These are phyloP conservation scores for Yarrowia divulgata DNA, from an alignment of 805 yeast genomes.

Conservation along the genomic window DNA sequence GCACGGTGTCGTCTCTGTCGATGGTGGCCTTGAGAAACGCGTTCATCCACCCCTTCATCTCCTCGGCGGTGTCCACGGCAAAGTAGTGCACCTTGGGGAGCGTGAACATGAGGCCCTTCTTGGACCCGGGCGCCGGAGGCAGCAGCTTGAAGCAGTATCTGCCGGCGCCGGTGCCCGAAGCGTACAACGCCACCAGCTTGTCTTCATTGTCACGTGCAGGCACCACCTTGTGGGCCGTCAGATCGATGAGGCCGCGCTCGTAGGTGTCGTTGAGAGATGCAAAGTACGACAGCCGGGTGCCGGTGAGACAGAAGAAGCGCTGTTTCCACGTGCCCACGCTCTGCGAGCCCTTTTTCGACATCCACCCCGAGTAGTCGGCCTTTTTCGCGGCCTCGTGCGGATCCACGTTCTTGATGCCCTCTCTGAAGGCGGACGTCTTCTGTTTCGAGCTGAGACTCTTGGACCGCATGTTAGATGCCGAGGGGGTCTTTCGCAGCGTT, in stretches of 20 bases:
- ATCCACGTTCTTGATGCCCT: conserved; percentile 79
- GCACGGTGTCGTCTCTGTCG: conserved; percentile 90
- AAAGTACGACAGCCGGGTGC: conserved; percentile 90
- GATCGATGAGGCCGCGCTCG: conserved; percentile 93
- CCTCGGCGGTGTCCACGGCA: conserved; percentile 91
- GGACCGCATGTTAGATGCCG: conserved; percentile 31
- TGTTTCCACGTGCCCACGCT: conserved; percentile 92
- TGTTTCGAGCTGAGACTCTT: conserved; percentile 44
- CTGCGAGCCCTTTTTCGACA: conserved; percentile 88
- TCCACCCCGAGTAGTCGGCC: conserved; percentile 90
- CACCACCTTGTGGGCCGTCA: conserved; percentile 90
- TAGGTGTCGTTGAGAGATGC: conserved; percentile 75
- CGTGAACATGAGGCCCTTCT: conserved; percentile 93
- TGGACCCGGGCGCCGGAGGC: conserved; percentile 98
- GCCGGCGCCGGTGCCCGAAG: conserved; percentile 95
- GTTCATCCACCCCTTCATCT: conserved; percentile 94
- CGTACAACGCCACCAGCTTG: conserved; percentile 82
- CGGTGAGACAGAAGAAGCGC: conserved; percentile 85
- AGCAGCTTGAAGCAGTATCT: conserved; percentile 84
- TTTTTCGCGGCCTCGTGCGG: conserved; percentile 80
- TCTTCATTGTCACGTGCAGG: conserved; percentile 83
- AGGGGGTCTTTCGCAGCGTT: conserved; percentile 29
- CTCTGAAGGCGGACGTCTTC: conserved; percentile 58
- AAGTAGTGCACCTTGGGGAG: conserved; percentile 95
- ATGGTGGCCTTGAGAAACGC: conserved; percentile 95